These are phyloP conservation scores for Alopecurus myosuroides DNA, from an alignment of 176 grass and related monocot genomes.

Conservation along the genomic window DNA sequence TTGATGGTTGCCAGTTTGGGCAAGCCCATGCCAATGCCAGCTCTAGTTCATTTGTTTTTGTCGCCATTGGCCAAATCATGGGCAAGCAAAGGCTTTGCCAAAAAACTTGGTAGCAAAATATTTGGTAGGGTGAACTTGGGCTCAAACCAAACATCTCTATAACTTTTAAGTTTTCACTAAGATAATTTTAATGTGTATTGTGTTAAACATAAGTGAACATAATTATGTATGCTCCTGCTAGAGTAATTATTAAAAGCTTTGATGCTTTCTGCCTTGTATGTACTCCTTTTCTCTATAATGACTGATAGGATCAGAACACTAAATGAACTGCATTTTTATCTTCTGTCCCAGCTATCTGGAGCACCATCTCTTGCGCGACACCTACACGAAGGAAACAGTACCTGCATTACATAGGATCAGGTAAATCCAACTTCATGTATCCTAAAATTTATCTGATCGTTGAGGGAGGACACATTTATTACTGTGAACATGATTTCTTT, in stretches of 20 bases:
- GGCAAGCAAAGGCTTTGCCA: too few relatives aligned
- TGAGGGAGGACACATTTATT: neutral
- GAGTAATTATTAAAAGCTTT: neutral
- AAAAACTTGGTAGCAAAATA: too few relatives aligned
- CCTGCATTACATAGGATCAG: slow-evolving; percentile 84
- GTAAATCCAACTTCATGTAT: slow-evolving; percentile 27
- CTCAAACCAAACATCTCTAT: neutral
- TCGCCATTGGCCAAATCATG: too few relatives aligned
- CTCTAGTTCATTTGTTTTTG: too few relatives aligned
- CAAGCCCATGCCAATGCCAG: too few relatives aligned
- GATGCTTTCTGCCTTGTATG: neutral
- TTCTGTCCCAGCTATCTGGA: slow-evolving; percentile 71
- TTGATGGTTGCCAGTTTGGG: too few relatives aligned
- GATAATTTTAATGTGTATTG: neutral
- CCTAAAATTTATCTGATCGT: neutral
- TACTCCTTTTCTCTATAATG: neutral
- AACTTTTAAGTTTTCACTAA: neutral
- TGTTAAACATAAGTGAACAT: neutral
- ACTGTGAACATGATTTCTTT: neutral
- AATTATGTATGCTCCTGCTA: neutral
- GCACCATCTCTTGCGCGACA: slow-evolving; percentile 94
- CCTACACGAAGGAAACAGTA: slow-evolving; percentile 96
- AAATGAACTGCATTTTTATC: neutral
- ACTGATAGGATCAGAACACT: neutral
- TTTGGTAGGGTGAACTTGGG: neutral